phyloP scores from a whole-genome alignment of 305 asterid species.

The Fraxinus sp. region DNA sequence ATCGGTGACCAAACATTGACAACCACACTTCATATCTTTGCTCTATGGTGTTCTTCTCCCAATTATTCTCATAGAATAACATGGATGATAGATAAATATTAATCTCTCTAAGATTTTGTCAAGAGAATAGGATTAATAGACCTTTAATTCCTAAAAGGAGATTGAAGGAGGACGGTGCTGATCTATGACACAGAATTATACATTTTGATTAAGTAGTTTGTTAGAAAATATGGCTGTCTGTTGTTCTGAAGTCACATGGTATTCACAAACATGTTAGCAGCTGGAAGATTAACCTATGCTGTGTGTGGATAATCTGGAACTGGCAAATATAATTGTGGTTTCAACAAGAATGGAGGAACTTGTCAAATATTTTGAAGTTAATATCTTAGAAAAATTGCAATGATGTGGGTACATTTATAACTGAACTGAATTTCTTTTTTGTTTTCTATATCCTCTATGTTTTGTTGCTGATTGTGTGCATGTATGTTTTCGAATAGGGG shows the following conservation, averaged over 20 bases:
- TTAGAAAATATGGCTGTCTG: not conserved
- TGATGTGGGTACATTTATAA: not conserved
- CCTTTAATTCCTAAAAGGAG: not conserved
- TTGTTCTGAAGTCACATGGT: not conserved
- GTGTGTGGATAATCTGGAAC: not conserved
- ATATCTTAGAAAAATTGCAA: not conserved
- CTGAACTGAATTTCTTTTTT: not conserved
- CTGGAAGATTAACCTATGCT: not conserved
- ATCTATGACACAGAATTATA: not conserved
- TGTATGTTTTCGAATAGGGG: constrained; percentile 47
- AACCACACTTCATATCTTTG: not conserved
- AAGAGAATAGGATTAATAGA: not conserved
- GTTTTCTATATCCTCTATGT: not conserved
- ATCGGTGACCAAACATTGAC: not conserved
- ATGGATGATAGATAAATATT: not conserved
- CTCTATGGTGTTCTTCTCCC: not conserved
- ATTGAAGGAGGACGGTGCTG: not conserved
- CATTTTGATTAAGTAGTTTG: not conserved
- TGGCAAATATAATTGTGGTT: not conserved
- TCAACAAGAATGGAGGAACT: not conserved
- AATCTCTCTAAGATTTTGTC: not conserved
- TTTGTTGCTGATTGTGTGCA: constrained; percentile 23
- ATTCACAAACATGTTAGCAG: not conserved
- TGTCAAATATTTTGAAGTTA: not conserved
- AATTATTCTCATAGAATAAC: not conserved